These are phyloP conservation scores for Areca catechu DNA, from an alignment of 176 grass and related monocot species.

Conservation along the genomic window DNA sequence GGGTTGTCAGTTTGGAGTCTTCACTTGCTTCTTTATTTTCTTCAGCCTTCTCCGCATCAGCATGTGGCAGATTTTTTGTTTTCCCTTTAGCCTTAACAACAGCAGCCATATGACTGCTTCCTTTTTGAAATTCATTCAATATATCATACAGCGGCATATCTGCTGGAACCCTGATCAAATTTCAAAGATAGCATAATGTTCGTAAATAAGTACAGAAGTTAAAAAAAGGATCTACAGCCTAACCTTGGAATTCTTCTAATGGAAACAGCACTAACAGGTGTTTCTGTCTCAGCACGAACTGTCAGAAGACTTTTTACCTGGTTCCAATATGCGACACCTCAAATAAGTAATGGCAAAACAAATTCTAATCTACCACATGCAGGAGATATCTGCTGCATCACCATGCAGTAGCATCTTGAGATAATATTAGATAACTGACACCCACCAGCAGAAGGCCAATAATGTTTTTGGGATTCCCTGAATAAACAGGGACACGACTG, in stretches of 20 bases:
- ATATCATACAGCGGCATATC: conserved; percentile 99
- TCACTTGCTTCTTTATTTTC: conserved; percentile 32
- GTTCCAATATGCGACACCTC: conserved; percentile 13
- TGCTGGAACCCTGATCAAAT: conserved; percentile 68
- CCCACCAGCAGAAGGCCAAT: conserved; percentile 93
- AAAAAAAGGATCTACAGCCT: background rate
- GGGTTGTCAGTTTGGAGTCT: conserved; percentile 30
- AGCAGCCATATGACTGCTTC: conserved; percentile 99
- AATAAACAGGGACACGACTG: conserved; percentile 97
- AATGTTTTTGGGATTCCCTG: conserved; percentile 81
- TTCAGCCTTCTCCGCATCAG: conserved; percentile 34
- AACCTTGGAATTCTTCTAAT: conserved; percentile 98
- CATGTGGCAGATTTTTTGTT: conserved; percentile 28
- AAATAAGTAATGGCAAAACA: conserved; percentile 17
- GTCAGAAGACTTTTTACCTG: conserved; percentile 99
- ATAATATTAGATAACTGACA: background rate
- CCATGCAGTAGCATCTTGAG: too few species aligned
- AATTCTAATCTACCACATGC: too few species aligned
- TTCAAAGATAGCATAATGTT: conserved; percentile 7
- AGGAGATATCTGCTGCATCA: too few species aligned
- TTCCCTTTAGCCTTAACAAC: conserved; percentile 63
- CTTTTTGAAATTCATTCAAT: conserved; percentile 99
- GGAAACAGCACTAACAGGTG: conserved; percentile 96
- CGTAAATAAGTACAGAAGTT: conserved; percentile 8
- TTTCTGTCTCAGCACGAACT: conserved; percentile 98